A percentile compares a stretch with the other conserved stretches of the same genome.
Conservation (phyloP, 352 stramenopile species). For the Pilasporangium apinafurcum region DNA sequence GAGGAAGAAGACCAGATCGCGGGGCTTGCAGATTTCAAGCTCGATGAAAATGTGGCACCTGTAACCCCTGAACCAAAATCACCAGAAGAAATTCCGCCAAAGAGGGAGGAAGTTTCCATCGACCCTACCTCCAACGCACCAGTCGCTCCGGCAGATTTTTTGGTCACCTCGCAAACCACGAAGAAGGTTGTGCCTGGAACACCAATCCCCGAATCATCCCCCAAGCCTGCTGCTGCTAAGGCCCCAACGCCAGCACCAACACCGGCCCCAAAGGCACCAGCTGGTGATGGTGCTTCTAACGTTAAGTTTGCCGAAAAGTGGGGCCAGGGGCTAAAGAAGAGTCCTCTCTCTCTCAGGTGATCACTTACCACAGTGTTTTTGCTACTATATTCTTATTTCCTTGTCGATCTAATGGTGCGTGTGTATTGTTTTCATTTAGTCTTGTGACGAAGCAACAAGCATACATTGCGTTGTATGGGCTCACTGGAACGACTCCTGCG, state of each 20-base stretch:
- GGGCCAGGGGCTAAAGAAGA: slow-evolving; percentile 76
- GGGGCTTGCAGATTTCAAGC: slow-evolving; percentile 70
- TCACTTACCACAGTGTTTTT: no score
- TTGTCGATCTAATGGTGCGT: background rate
- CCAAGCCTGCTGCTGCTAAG: slow-evolving; percentile 13
- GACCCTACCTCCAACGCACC: slow-evolving; percentile 37
- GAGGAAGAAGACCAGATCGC: slow-evolving; percentile 82
- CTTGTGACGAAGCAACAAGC: slow-evolving; percentile 81
- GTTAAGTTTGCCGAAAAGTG: slow-evolving; percentile 62
- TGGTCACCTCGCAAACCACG: slow-evolving; percentile 56
- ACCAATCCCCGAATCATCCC: slow-evolving; percentile 25
- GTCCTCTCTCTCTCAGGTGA: slow-evolving; percentile 65
- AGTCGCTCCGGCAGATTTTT: slow-evolving; percentile 49
- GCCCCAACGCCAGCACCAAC: slow-evolving; percentile 13
- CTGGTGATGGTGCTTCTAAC: slow-evolving; percentile 4
- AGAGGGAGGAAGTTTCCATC: slow-evolving; percentile 62
- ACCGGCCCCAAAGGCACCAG: slow-evolving; percentile 2
- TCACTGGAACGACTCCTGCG: slow-evolving; percentile 72
- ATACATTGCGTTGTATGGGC: slow-evolving; percentile 77
- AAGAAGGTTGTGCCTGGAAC: slow-evolving; percentile 40
- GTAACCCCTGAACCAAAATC: slow-evolving; percentile 31
- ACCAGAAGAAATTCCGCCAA: slow-evolving; percentile 50
- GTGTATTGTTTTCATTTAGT: no score
- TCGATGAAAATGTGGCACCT: slow-evolving; percentile 35
- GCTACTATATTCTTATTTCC: no score